Evolutionary conservation across 441 rosid species (phyloP).

Genomic region (Pelargonium myrrhifolium): DNA sequence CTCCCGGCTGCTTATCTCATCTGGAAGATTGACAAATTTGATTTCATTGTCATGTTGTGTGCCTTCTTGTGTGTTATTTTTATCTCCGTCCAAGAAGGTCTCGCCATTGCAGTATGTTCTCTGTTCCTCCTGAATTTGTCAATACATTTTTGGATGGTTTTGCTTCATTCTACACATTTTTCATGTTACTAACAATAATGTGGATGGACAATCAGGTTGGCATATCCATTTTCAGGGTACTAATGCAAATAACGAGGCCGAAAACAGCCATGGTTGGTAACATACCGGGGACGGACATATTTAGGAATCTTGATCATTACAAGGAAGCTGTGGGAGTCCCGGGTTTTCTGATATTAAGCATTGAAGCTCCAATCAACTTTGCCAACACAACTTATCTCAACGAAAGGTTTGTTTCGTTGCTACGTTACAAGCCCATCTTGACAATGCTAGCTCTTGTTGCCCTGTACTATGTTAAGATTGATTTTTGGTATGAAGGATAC

Average conservation of each 20-base stretch:
- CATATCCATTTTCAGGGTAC: slow-evolving; percentile 72
- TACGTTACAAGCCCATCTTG: too few relatives aligned
- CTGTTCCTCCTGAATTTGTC: too few relatives aligned
- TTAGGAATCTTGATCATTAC: not conserved
- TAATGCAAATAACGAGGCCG: slow-evolving; percentile 79
- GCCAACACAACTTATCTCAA: slow-evolving; percentile 77
- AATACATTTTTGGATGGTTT: too few relatives aligned
- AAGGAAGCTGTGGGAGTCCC: slow-evolving; percentile 63
- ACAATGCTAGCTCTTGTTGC: too few relatives aligned
- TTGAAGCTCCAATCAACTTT: slow-evolving; percentile 80
- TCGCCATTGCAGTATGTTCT: slow-evolving; percentile 62
- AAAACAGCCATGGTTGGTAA: slow-evolving; percentile 67
- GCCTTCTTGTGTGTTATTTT: slow-evolving; percentile 93
- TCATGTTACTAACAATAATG: not conserved
- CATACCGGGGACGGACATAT: slow-evolving; percentile 40
- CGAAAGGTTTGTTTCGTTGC: slow-evolving; percentile 46
- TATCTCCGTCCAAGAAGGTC: slow-evolving; percentile 85
- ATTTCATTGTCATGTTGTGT: slow-evolving; percentile 68
- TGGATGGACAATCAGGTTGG: slow-evolving; percentile 46
- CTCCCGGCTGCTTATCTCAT: slow-evolving; percentile 53
- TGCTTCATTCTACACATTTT: too few relatives aligned
- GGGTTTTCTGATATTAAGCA: slow-evolving; percentile 66
- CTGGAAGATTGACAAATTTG: slow-evolving; percentile 94
- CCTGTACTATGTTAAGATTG: too few relatives aligned
- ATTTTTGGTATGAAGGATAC: slow-evolving; percentile 34